phyloP scores from a whole-genome alignment of 192 early-diverging fungal species.

The Coemansia sp. region DNA sequence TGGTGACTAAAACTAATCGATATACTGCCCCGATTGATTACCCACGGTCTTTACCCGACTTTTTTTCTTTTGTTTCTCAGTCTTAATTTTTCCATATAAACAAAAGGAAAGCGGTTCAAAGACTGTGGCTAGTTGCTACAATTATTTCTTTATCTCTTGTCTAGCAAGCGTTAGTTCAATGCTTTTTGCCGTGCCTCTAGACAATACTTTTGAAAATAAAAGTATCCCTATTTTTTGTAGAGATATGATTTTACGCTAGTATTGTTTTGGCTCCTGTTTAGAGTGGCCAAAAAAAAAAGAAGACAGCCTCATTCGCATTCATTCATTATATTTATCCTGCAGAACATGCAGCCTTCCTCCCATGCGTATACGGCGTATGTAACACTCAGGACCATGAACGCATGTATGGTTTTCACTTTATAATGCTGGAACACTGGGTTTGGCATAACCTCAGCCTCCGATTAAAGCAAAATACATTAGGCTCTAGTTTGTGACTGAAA shows the following conservation, averaged over 20 bases:
- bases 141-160: not conserved
- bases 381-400: not conserved
- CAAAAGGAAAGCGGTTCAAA: too few relatives aligned
- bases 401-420: conserved; percentile 5
- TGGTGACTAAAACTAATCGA: too few relatives aligned
- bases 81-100: too few relatives aligned
- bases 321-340: not conserved
- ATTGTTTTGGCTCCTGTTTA: not conserved
- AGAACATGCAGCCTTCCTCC: not conserved
- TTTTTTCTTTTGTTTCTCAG: too few relatives aligned
- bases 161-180: not conserved
- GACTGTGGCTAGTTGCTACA: not conserved
- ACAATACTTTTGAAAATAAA: not conserved
- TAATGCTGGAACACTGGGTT: not conserved
- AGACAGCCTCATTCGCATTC: not conserved
- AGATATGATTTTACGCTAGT: not conserved
- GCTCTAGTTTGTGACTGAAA: conserved; percentile 4
- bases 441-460: conserved; percentile 9
- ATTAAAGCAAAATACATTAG: not conserved
- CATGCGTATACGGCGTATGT: not conserved
- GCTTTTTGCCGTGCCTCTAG: not conserved
- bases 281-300: not conserved
- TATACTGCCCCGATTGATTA: too few relatives aligned
- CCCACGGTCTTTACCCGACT: too few relatives aligned
- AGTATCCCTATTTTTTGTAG: not conserved